Conservation (phyloP, 1,284 basidiomycete genomes). For the Amylostereum areolatum region DNA sequence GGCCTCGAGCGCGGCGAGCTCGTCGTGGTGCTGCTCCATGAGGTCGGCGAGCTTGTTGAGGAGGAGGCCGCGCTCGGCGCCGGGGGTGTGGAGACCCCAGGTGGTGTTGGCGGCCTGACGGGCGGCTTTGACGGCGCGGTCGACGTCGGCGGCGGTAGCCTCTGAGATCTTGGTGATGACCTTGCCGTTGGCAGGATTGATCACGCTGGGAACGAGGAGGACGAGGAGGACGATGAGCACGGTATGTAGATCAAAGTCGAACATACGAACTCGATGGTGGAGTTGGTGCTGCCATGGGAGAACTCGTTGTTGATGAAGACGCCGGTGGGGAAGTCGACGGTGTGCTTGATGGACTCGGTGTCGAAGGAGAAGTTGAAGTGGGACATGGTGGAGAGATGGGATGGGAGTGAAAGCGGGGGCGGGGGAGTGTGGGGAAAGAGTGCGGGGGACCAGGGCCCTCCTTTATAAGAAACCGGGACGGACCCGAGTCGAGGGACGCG, state of each 20-base stretch:
- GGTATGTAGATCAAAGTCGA: not conserved
- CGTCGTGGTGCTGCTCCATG: slow-evolving; percentile 68
- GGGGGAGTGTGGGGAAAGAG: too few species aligned
- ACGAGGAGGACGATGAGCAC: slow-evolving; percentile 4
- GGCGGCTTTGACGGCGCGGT: slow-evolving; percentile 73
- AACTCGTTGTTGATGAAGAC: slow-evolving; percentile 84
- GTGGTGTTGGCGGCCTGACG: slow-evolving; percentile 68
- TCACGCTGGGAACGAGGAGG: slow-evolving; percentile 39
- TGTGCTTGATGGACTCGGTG: slow-evolving; percentile 64
- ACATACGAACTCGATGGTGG: slow-evolving; percentile 59
- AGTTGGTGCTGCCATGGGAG: slow-evolving; percentile 56
- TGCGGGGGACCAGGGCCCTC: too few species aligned
- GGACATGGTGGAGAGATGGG: not conserved
- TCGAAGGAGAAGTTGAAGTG: slow-evolving; percentile 57
- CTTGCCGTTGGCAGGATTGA: slow-evolving; percentile 79
- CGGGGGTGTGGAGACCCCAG: slow-evolving; percentile 70
- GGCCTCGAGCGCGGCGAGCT: slow-evolving; percentile 75
- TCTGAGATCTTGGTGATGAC: slow-evolving; percentile 63
- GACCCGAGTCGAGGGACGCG: too few species aligned
- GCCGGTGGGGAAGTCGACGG: slow-evolving; percentile 64
- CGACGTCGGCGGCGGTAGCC: slow-evolving; percentile 67
- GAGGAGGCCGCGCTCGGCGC: slow-evolving; percentile 56
- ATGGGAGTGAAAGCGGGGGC: too few species aligned
- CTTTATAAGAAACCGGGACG: too few species aligned
- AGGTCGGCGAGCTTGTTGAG: slow-evolving; percentile 69